A percentile compares a stretch with the other conserved stretches of the same genome.
Conservation (phyloP, 225 moss, liverwort and hornwort genomes). For the Bryoerythrophyllum caledonicum region DNA sequence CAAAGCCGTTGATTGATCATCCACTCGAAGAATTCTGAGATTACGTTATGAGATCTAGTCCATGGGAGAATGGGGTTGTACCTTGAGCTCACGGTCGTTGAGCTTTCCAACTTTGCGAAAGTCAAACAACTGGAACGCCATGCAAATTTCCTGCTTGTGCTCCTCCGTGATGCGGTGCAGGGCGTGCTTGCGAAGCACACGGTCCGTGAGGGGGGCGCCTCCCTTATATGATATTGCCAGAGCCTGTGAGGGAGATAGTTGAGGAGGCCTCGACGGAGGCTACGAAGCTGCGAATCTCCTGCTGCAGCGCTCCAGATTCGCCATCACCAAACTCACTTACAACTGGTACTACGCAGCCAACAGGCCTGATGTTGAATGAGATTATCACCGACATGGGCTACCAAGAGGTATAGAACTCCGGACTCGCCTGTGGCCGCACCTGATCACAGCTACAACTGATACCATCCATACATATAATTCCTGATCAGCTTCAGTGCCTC, state of each 20-base stretch:
- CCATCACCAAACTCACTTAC: too few relatives aligned
- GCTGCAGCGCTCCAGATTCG: too few relatives aligned
- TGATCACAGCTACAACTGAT: not conserved
- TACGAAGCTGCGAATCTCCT: slow-evolving; percentile 25
- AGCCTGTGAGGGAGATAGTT: too few relatives aligned
- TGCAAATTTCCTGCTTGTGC: slow-evolving; percentile 58
- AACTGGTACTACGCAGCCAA: too few relatives aligned
- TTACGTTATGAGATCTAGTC: too few relatives aligned
- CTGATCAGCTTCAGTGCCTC: not conserved
- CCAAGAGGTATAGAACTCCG: not conserved
- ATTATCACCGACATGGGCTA: not conserved
- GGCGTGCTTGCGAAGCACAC: not conserved
- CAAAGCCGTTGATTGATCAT: too few relatives aligned
- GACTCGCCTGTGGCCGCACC: not conserved
- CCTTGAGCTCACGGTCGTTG: slow-evolving; percentile 66
- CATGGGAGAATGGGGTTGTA: slow-evolving; percentile 1
- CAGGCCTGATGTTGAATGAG: too few relatives aligned
- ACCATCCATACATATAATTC: not conserved
- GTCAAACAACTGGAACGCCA: slow-evolving; percentile 73
- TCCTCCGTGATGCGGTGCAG: slow-evolving; percentile 51
- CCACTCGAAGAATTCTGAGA: too few relatives aligned
- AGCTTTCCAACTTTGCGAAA: slow-evolving; percentile 62
- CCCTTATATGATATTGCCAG: not conserved
- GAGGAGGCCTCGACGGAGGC: slow-evolving; percentile 20
- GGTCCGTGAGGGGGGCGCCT: not conserved